These are phyloP conservation scores for Yamadazyma sp. DNA, from an alignment of 805 yeast species.

Conservation along the genomic window DNA sequence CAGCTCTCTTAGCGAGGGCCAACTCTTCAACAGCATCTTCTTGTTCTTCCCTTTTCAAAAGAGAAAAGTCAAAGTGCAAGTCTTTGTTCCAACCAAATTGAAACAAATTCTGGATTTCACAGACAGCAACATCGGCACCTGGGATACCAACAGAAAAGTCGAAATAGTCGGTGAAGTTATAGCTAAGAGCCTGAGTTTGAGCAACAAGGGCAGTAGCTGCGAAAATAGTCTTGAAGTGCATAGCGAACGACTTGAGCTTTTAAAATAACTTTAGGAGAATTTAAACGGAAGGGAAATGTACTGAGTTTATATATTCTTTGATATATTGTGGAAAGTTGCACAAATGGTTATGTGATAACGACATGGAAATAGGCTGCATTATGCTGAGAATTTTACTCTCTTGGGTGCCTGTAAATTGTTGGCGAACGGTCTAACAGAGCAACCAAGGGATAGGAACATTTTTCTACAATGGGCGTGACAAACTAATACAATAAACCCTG, in stretches of 20 bases:
- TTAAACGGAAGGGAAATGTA: background rate
- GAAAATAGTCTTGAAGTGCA: conserved; percentile 13
- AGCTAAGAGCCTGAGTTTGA: conserved; percentile 9
- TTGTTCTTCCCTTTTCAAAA: conserved; percentile 14
- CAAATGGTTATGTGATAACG: conserved; percentile 1
- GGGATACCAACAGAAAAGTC: conserved; percentile 12
- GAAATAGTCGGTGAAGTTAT: conserved; percentile 12
- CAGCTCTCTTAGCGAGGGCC: conserved; percentile 13
- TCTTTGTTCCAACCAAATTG: conserved; percentile 13
- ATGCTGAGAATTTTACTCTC: too few species aligned
- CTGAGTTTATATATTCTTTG: conserved; percentile 2
- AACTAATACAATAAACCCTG: too few species aligned
- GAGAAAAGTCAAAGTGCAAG: conserved; percentile 9
- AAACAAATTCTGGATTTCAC: conserved; percentile 11
- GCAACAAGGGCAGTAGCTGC: conserved; percentile 12
- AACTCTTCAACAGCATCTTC: conserved; percentile 3
- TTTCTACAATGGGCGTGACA: too few species aligned
- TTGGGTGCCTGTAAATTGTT: too few species aligned
- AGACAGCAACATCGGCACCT: conserved; percentile 5
- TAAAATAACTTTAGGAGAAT: background rate
- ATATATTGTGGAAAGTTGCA: too few species aligned
- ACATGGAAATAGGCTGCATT: too few species aligned
- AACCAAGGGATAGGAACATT: too few species aligned
- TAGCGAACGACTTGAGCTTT: conserved; percentile 13
- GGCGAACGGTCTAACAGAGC: too few species aligned